Conservation (phyloP, 1,284 basidiomycete genomes). For the Tilletia horrida region DNA sequence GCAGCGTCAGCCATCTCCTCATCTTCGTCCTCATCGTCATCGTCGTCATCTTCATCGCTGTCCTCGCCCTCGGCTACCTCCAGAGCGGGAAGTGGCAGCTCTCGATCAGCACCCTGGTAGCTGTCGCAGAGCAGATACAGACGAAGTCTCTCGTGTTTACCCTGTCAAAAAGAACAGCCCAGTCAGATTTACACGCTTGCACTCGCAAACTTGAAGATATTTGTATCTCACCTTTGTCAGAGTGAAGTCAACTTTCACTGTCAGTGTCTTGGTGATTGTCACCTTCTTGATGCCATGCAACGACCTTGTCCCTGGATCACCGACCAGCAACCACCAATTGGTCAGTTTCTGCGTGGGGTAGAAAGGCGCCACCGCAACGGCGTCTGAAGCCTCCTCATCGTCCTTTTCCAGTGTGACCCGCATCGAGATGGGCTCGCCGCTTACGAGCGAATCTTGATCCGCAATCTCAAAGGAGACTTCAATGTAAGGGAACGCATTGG, state of each 20-base stretch:
- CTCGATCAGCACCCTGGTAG: slow-evolving; percentile 59
- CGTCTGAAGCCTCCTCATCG: slow-evolving; percentile 66
- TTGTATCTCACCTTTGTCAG: slow-evolving; percentile 33
- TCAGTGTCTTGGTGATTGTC: slow-evolving; percentile 68
- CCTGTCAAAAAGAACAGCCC: slow-evolving; percentile 50
- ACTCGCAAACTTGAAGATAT: background rate
- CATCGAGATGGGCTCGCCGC: slow-evolving; percentile 76
- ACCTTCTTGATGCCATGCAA: slow-evolving; percentile 92
- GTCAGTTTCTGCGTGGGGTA: slow-evolving; percentile 86
- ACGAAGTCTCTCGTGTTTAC: slow-evolving; percentile 72
- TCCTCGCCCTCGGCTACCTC: slow-evolving; percentile 45
- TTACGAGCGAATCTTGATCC: slow-evolving; percentile 69
- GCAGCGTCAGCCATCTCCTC: slow-evolving; percentile 18
- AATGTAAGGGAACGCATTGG: slow-evolving; percentile 58
- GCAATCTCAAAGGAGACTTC: slow-evolving; percentile 76
- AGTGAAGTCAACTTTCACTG: slow-evolving; percentile 82
- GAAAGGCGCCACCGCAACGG: slow-evolving; percentile 81
- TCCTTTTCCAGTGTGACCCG: slow-evolving; percentile 77
- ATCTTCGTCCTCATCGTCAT: slow-evolving; percentile 32
- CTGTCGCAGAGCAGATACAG: slow-evolving; percentile 90
- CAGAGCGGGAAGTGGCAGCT: slow-evolving; percentile 38
- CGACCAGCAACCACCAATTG: slow-evolving; percentile 96
- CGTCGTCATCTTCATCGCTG: slow-evolving; percentile 37
- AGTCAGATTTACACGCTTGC: slow-evolving; percentile 1
- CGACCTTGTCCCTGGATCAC: slow-evolving; percentile 68